Percentiles rank a stretch among this genome's conserved stretches.
phyloP scores from a whole-genome alignment of 331 rosid genomes.

The Malus hybrid region DNA sequence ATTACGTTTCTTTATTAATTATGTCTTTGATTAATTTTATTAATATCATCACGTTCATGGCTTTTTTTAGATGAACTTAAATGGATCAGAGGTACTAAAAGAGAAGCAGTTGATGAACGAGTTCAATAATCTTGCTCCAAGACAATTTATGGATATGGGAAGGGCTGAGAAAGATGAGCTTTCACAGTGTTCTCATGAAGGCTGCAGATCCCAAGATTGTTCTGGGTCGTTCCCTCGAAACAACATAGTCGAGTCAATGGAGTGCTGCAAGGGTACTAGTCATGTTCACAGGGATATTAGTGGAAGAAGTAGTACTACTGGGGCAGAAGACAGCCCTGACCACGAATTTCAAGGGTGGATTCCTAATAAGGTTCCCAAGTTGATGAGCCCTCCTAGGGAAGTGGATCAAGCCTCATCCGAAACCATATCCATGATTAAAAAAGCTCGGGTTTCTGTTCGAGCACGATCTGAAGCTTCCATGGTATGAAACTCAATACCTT shows the following conservation, averaged over 20 bases:
- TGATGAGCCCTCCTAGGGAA: background rate
- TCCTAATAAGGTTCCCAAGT: constrained; percentile 26
- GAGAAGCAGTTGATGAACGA: constrained; percentile 21
- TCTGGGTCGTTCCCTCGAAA: constrained; percentile 10
- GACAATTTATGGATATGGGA: constrained; percentile 33
- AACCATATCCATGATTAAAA: constrained; percentile 50
- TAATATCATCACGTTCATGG: background rate
- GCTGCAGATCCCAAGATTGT: constrained; percentile 9
- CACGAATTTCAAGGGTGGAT: constrained; percentile 22
- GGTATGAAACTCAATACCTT: constrained; percentile 25
- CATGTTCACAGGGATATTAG: background rate
- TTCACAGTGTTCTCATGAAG: constrained; percentile 14
- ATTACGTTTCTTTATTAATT: background rate
- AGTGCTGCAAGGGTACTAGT: constrained; percentile 1
- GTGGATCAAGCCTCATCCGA: constrained; percentile 31
- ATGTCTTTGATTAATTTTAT: background rate
- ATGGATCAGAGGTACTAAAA: constrained; percentile 16
- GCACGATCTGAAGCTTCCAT: constrained; percentile 44
- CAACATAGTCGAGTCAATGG: constrained; percentile 28
- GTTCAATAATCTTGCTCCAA: constrained; percentile 1
- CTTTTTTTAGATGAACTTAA: constrained; percentile 22
- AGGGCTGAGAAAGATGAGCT: constrained; percentile 15
- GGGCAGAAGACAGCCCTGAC: constrained; percentile 8
- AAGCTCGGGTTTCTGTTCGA: constrained; percentile 69
- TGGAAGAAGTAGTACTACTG: constrained; percentile 1